Conservation (phyloP, 2,329 filamentous ascomycete species). For the Fusarium solani-melongenae region DNA sequence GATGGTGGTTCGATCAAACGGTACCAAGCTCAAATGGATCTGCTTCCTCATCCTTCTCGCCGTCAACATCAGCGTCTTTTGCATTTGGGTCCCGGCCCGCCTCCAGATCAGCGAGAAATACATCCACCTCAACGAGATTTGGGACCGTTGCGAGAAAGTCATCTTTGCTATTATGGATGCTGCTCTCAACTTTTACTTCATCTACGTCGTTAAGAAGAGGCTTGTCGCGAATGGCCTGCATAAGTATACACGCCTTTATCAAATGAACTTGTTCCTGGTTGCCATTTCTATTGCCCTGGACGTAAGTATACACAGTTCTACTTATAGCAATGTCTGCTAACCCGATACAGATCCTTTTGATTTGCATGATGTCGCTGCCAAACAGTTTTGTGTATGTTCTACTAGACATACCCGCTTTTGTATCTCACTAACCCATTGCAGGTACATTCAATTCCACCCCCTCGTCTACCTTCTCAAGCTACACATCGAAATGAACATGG, state of each 20-base stretch:
- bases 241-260: slow-evolving; percentile 60
- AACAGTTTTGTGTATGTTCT: slow-evolving; percentile 42
- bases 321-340: neutral
- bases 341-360: slow-evolving; percentile 32
- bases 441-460: slow-evolving; percentile 44
- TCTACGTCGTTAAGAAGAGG: slow-evolving; percentile 54
- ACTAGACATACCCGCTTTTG: neutral
- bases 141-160: slow-evolving; percentile 63
- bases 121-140: slow-evolving; percentile 57
- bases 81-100: slow-evolving; percentile 62
- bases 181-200: slow-evolving; percentile 60
- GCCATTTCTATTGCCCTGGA: slow-evolving; percentile 45
- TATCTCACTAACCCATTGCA: neutral
- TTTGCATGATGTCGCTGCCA: slow-evolving; percentile 43
- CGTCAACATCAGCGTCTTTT: slow-evolving; percentile 62
- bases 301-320: neutral
- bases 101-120: slow-evolving; percentile 53
- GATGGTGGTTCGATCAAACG: slow-evolving; percentile 51
- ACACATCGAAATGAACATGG: slow-evolving; percentile 46
- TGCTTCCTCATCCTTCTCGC: slow-evolving; percentile 54
- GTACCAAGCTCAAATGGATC: slow-evolving; percentile 55
- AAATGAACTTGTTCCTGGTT: slow-evolving; percentile 47
- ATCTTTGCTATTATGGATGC: slow-evolving; percentile 60
- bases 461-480: slow-evolving; percentile 44
- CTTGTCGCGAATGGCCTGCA: slow-evolving; percentile 60